Base-by-base conservation (phyloP, 1,284 basidiomycete species). In the Coniophora puteana region DNA sequence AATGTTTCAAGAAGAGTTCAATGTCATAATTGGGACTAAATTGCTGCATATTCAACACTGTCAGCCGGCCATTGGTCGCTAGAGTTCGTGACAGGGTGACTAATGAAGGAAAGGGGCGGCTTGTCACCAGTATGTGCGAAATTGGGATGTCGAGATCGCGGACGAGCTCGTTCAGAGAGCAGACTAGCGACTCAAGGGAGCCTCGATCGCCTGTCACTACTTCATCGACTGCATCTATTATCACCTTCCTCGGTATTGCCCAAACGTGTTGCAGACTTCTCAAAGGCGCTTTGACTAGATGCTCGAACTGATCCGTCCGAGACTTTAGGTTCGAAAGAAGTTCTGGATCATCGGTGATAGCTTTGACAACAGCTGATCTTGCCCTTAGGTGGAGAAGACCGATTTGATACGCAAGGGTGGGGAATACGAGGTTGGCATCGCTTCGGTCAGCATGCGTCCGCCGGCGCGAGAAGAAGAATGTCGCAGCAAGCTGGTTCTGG, bases 191-290 rank as follows among this genome's bases (percentile, higher is more conserved):
- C 14, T 36, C 39, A 17, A 55, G 40, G 1, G 48, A 42, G 13
- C 34, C 29, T n/a, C 44, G 34, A 3, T 53, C 48, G n/a, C 55
- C n/a, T n/a, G n/a, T n/a, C n/a, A n/a, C 53, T n/a, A 53, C 56
- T 14, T 53, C 51, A 17, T 54, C 52, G 10, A 54, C 43, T 10
- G 52, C 41, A 16, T 56, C 54, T 1, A 54, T 27, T 1, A 56
- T 16, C 13, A 56, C 7, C 1, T 56, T 28, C n/a, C n/a, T n/a
- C 18, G 45, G 44, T 25, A 30, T 10, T 2, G 5, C 17, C 0
- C 14, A 17, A 4, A 13, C 18, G n/a, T 36, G 28, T 13, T 14
- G 8, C 5, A 29, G 20, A 20, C 29, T 42, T n/a, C n/a, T n/a
- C 5, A 53, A 21, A 8, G 49, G 49, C 10, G 38, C 49, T 1